Conservation (phyloP, 345 rosid species). For the Theobroma cacao region DNA sequence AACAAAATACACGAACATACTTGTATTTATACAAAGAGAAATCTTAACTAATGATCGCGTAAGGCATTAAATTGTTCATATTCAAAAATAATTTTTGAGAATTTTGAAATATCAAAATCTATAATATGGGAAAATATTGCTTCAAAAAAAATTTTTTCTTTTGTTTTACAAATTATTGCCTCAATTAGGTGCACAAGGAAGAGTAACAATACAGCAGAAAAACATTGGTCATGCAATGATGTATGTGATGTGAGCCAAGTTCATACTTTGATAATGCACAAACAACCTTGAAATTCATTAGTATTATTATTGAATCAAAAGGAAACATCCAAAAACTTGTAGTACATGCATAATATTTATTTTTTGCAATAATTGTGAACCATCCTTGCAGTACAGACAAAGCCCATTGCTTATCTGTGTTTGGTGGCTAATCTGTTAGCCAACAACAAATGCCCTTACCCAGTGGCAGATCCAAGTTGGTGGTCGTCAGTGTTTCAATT, state of each 20-base stretch:
- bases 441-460: conserved; percentile 5
- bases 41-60: too few relatives aligned
- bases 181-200: neutral
- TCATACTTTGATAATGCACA: neutral
- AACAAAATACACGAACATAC: too few relatives aligned
- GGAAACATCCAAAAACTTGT: neutral
- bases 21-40: too few relatives aligned
- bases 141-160: too few relatives aligned
- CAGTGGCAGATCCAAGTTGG: too few relatives aligned
- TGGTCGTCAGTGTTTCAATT: too few relatives aligned
- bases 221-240: too few relatives aligned
- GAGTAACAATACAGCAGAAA: neutral
- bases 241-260: neutral
- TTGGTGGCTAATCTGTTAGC: neutral
- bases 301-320: neutral
- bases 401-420: neutral
- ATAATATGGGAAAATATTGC: too few relatives aligned
- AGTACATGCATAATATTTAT: neutral
- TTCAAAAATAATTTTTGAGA: too few relatives aligned
- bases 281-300: neutral
- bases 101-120: too few relatives aligned
- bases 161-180: too few relatives aligned
- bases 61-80: too few relatives aligned
- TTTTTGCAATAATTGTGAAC: conserved; percentile 2
- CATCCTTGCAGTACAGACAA: neutral